Conservation (phyloP, 257 asterid species). For the Nicotiana undulata region DNA sequence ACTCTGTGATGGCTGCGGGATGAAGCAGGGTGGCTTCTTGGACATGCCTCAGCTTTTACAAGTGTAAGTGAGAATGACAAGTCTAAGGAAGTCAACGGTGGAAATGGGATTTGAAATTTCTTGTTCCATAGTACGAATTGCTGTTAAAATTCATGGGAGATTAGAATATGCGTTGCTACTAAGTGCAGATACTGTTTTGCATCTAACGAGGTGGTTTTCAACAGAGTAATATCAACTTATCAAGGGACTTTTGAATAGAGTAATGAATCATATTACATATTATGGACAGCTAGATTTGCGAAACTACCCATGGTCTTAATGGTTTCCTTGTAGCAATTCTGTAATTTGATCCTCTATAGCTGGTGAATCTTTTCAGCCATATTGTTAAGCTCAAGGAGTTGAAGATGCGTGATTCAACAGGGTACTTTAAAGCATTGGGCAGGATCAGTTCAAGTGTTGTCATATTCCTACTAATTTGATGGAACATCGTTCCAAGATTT, state of each 20-base stretch:
- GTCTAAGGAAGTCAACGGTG: not conserved
- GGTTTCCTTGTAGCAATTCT: too few species aligned
- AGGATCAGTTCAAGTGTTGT: not conserved
- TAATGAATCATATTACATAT: not conserved
- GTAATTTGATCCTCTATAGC: not conserved
- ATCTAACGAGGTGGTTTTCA: not conserved
- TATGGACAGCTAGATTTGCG: not conserved
- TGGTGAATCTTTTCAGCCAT: not conserved
- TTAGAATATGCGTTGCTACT: too few species aligned
- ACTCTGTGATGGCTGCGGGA: not conserved
- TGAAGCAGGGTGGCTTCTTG: not conserved
- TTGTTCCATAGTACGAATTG: not conserved
- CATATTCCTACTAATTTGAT: not conserved
- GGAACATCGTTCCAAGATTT: not conserved
- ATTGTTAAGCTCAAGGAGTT: not conserved
- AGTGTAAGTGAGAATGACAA: not conserved
- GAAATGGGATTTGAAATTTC: not conserved
- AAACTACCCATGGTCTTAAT: not conserved
- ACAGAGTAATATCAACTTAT: not conserved
- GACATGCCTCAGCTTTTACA: not conserved
- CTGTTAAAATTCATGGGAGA: not conserved
- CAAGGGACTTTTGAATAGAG: not conserved
- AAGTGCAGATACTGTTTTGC: not conserved
- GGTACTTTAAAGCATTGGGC: not conserved
- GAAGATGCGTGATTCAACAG: not conserved